Base-by-base conservation (phyloP, 1,284 basidiomycete genomes). In the Tylopilus sp. region DNA sequence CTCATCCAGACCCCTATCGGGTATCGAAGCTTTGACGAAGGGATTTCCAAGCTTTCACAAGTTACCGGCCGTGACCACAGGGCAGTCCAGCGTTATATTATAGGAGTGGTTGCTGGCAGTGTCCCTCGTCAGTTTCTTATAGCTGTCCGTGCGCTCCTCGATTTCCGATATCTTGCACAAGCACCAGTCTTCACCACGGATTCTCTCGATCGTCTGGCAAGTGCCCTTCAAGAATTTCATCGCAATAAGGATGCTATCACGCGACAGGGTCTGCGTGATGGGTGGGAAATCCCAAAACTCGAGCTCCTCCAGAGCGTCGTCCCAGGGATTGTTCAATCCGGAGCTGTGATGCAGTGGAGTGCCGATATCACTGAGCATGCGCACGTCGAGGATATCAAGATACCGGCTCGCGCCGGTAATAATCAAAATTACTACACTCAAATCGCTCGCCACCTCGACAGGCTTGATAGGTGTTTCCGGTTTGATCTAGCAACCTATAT, bases 281-380 rank as follows among this genome's bases (percentile, higher is more conserved):
- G 57, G 24, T 67, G 61, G 57, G 41, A 38, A 4, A 64, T 67
- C 4, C 60, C 62, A 4, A 80, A 80, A 57, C 67, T 81, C 1
- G 76, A 80, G 64, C 70, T 79, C 24, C 53, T 81, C 4, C 79
- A 80, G 56, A 66, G 58, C 8, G 29, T 66, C 1, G 39, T 60
- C n/a, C 9, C 49, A 18, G 53, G 61, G 6, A 60, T 54, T 4
- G 2, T 4, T 18, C 52, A 47, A 6, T 58, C 52, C 4, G 58
- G 65, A 2, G 44, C 54, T 6, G 33, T 7, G 4, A 57, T 57
- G 13, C 61, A 57, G 33, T 62, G 49, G 61, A 56, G n/a, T 18
- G 54, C 61, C 4, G 49, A 62, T 22, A n/a, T 57, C 19, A 62
- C 47, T 4, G 47, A 57, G 24, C 61, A 57, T 29, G 38, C 56